A percentile compares a stretch with the other conserved stretches of the same genome.
These are phyloP conservation scores for Beauveria sp. DNA, from an alignment of 2,329 filamentous ascomycete species.

Conservation along the genomic window DNA sequence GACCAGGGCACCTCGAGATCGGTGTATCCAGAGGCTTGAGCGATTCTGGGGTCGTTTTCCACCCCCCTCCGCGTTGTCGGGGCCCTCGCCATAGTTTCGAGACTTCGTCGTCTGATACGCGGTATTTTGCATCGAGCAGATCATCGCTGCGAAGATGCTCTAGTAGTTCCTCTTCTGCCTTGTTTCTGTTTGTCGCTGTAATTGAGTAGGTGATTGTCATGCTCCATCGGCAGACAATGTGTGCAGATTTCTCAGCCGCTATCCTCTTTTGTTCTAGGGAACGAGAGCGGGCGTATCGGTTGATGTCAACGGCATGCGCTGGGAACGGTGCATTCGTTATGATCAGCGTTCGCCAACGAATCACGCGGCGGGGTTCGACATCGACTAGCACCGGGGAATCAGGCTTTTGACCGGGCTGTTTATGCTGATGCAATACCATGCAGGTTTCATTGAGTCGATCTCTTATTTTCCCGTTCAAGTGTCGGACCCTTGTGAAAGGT, in stretches of 20 bases:
- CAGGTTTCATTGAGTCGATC: constrained; percentile 36
- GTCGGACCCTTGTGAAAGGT: constrained; percentile 28
- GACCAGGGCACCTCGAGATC: constrained; percentile 17
- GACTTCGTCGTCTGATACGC: neutral
- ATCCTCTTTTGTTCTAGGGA: constrained; percentile 13
- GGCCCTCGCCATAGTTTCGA: neutral
- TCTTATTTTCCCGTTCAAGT: constrained; percentile 29
- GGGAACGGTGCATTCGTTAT: constrained; percentile 50
- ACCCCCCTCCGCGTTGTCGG: constrained; percentile 8
- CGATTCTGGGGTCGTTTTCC: constrained; percentile 2
- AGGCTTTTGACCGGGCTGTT: constrained; percentile 30
- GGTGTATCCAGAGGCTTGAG: neutral
- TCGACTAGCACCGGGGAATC: constrained; percentile 34
- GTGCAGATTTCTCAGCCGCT: constrained; percentile 21
- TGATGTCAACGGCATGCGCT: constrained; percentile 20
- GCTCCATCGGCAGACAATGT: constrained; percentile 47
- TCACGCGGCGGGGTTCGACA: constrained; percentile 30
- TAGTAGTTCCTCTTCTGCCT: constrained; percentile 29
- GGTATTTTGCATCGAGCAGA: constrained; percentile 22
- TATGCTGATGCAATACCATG: constrained; percentile 29
- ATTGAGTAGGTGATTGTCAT: constrained; percentile 21
- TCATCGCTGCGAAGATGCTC: constrained; percentile 25
- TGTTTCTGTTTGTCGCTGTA: constrained; percentile 17
- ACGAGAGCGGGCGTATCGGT: constrained; percentile 15
- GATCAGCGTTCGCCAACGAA: constrained; percentile 34